phyloP scores from a whole-genome alignment of 202 grass and related monocot genomes.

The Setaria viridis region DNA sequence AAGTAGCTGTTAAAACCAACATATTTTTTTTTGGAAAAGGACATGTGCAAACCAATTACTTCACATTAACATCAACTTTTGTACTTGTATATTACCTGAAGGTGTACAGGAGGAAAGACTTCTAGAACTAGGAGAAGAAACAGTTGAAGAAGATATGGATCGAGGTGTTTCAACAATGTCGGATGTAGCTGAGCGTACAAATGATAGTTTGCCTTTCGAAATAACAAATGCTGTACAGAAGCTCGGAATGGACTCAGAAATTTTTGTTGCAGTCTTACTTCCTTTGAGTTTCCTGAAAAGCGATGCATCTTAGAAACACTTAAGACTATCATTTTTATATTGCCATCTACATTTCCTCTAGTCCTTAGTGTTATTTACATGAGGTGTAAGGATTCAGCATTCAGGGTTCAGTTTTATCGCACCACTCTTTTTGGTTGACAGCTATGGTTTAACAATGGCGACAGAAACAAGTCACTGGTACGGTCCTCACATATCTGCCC shows the following conservation, averaged over 20 bases:
- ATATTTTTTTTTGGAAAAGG: background rate
- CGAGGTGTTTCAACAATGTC: conserved; percentile 40
- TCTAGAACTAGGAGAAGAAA: conserved; percentile 58
- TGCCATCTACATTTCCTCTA: background rate
- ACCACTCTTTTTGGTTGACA: conserved; percentile 19
- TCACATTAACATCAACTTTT: conserved; percentile 5
- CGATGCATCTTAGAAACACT: background rate
- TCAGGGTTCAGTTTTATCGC: conserved; percentile 14
- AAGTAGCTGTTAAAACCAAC: conserved; percentile 14
- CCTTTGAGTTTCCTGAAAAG: conserved; percentile 76
- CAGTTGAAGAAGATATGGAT: conserved; percentile 54
- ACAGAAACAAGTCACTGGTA: conserved; percentile 33
- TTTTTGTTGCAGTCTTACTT: conserved; percentile 72
- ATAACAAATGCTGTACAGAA: conserved; percentile 91
- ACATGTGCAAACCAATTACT: background rate
- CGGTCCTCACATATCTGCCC: background rate
- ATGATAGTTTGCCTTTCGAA: conserved; percentile 87
- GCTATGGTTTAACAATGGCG: background rate
- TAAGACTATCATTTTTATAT: conserved; percentile 2
- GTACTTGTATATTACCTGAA: conserved; percentile 64
- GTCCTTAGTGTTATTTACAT: background rate
- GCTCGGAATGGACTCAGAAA: conserved; percentile 71
- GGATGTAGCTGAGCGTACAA: conserved; percentile 63
- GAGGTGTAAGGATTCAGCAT: conserved; percentile 18
- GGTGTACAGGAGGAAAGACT: conserved; percentile 54